These are phyloP conservation scores for Lantana camara DNA, from an alignment of 257 asterid species.

Conservation along the genomic window DNA sequence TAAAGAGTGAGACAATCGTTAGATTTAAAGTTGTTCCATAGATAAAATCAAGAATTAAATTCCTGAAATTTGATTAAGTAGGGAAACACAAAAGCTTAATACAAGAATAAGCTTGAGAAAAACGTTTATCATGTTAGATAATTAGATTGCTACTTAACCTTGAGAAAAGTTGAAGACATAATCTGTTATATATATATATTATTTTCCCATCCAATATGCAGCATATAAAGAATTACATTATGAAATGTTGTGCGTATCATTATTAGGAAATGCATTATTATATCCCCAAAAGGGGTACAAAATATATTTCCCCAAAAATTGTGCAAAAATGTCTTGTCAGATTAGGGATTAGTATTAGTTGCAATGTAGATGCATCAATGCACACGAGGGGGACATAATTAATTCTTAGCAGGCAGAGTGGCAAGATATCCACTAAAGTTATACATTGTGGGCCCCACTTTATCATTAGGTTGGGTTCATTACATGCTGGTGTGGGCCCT, in stretches of 20 bases:
- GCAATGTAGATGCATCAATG: background rate
- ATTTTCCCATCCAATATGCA: background rate
- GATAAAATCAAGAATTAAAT: too few relatives aligned
- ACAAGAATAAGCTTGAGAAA: too few relatives aligned
- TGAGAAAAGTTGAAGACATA: too few relatives aligned
- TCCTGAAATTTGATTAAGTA: too few relatives aligned
- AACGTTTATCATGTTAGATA: too few relatives aligned
- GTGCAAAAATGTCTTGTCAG: constrained; percentile 16
- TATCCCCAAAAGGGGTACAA: constrained; percentile 5
- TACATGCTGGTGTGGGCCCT: constrained; percentile 11
- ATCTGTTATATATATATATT: too few relatives aligned
- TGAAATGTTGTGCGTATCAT: constrained; percentile 11
- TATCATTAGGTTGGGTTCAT: constrained; percentile 18
- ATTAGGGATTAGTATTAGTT: background rate
- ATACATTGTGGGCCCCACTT: constrained; percentile 14
- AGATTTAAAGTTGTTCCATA: too few relatives aligned
- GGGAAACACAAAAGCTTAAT: too few relatives aligned
- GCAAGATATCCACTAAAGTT: constrained; percentile 5
- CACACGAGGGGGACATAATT: constrained; percentile 32
- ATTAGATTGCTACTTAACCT: too few relatives aligned
- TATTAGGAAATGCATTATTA: background rate
- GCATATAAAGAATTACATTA: background rate
- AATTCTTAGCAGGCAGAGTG: constrained; percentile 19
- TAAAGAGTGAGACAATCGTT: too few relatives aligned
- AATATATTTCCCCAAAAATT: background rate